Percentiles rank a stretch among this genome's conserved stretches.
phyloP scores from a whole-genome alignment of 2,329 filamentous ascomycete species.

The Xylaria arbuscula region DNA sequence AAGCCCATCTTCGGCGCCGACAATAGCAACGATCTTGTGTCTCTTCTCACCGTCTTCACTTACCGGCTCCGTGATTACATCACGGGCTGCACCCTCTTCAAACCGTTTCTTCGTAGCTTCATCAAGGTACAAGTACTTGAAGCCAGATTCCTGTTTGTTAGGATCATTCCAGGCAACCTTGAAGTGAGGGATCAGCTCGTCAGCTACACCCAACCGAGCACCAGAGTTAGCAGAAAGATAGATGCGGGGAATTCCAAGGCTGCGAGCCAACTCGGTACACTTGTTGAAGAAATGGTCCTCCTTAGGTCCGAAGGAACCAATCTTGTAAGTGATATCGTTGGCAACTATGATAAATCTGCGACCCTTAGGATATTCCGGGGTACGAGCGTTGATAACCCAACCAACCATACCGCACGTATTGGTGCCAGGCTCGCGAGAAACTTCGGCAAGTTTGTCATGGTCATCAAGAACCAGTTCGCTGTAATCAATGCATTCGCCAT shows the following conservation, averaged over 20 bases:
- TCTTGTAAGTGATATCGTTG: conserved; percentile 99
- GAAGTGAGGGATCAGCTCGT: conserved; percentile 97
- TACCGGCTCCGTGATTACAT: conserved; percentile 89
- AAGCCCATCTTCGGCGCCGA: conserved; percentile 93
- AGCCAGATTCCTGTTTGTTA: conserved; percentile 83
- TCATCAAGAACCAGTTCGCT: conserved; percentile 96
- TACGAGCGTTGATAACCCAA: conserved; percentile 94
- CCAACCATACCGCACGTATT: conserved; percentile 99
- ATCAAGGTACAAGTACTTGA: conserved; percentile 96
- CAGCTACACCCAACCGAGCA: conserved; percentile 94
- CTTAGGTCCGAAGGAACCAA: conserved; percentile 94
- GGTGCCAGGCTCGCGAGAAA: conserved; percentile 92
- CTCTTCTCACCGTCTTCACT: conserved; percentile 88
- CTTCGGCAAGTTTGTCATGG: conserved; percentile 88
- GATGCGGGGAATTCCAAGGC: conserved; percentile 93
- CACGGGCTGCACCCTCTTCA: conserved; percentile 77
- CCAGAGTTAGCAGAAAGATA: conserved; percentile 99
- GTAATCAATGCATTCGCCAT: conserved; percentile 92
- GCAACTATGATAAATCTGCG: conserved; percentile 95
- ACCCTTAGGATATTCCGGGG: conserved; percentile 93
- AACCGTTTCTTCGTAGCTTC: conserved; percentile 88
- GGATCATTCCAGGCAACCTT: conserved; percentile 95
- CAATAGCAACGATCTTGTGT: conserved; percentile 92
- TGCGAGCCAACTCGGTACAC: conserved; percentile 95
- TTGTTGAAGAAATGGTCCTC: conserved; percentile 99